Evolutionary conservation across 2,329 filamentous ascomycete genomes (phyloP).

Genomic region (Cryphonectria radicalis): DNA sequence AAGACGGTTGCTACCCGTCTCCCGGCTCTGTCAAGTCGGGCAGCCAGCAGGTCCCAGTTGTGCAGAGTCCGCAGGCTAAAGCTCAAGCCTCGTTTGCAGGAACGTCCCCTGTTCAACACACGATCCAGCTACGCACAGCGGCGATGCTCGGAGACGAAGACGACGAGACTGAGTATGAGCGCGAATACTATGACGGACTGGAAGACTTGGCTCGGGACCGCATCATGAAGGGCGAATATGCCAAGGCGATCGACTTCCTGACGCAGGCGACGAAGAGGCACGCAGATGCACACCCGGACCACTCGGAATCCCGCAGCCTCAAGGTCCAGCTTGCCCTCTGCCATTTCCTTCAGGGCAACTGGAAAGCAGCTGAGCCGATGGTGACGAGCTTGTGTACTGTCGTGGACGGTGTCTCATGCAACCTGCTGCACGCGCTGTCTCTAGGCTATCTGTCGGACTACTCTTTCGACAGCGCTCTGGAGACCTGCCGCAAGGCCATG

Average conservation of each 20-base stretch:
- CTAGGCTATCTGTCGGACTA: constrained; percentile 33
- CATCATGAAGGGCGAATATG: constrained; percentile 32
- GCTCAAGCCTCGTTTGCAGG: not conserved
- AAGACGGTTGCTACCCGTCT: constrained; percentile 4
- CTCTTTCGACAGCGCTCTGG: constrained; percentile 33
- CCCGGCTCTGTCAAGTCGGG: not conserved
- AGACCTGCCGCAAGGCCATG: constrained; percentile 32
- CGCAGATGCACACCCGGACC: constrained; percentile 7
- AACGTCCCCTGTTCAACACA: not conserved
- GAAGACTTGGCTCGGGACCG: constrained; percentile 34
- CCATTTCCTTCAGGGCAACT: constrained; percentile 33
- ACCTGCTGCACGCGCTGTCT: constrained; percentile 34
- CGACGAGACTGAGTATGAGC: constrained; percentile 31
- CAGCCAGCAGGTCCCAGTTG: not conserved
- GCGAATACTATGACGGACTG: constrained; percentile 31
- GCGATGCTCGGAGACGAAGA: constrained; percentile 24
- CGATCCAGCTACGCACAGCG: not conserved
- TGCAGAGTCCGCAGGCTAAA: not conserved
- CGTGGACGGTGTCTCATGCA: constrained; percentile 31
- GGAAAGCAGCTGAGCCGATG: constrained; percentile 32
- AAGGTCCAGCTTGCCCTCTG: constrained; percentile 34
- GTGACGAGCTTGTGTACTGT: constrained; percentile 28
- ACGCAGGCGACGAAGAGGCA: constrained; percentile 30
- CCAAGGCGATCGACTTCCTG: constrained; percentile 34
- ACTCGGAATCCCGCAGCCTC: constrained; percentile 25